Conservation (phyloP, 2,329 filamentous ascomycete genomes). For the Scedosporium apiospermum region DNA sequence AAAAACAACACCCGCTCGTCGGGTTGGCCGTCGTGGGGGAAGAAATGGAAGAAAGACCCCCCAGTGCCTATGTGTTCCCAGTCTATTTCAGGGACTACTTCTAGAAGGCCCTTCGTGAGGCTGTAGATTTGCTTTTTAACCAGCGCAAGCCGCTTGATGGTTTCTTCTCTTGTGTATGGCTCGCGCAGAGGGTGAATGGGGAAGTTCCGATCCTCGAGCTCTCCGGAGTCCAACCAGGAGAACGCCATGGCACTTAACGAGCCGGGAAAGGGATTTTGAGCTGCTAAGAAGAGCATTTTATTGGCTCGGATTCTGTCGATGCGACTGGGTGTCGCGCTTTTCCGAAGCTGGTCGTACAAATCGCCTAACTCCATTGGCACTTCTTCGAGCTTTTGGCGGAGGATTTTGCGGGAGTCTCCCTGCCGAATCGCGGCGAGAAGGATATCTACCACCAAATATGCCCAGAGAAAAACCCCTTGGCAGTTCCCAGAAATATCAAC, state of each 20-base stretch:
- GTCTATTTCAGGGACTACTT: too few species aligned
- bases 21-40: too few species aligned
- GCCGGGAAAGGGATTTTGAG: too few species aligned
- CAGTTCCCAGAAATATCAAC: background rate
- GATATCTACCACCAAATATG: background rate
- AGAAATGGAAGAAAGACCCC: too few species aligned
- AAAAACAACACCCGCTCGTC: too few species aligned
- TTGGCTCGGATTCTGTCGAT: background rate
- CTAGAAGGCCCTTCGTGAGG: background rate
- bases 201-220: background rate
- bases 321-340: background rate
- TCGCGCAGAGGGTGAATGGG: background rate
- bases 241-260: too few species aligned
- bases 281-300: background rate
- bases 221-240: too few species aligned
- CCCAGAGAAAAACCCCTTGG: slow-evolving; percentile 9
- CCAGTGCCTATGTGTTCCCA: too few species aligned
- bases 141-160: background rate
- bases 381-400: background rate
- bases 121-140: background rate
- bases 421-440: background rate
- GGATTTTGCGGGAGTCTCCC: background rate
- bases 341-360: background rate
- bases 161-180: background rate
- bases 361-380: background rate